Evolutionary conservation across 2,329 filamentous ascomycete genomes (phyloP), one percentile per base, ranked within the genome.

Genomic region (Knufia fluminis): DNA sequence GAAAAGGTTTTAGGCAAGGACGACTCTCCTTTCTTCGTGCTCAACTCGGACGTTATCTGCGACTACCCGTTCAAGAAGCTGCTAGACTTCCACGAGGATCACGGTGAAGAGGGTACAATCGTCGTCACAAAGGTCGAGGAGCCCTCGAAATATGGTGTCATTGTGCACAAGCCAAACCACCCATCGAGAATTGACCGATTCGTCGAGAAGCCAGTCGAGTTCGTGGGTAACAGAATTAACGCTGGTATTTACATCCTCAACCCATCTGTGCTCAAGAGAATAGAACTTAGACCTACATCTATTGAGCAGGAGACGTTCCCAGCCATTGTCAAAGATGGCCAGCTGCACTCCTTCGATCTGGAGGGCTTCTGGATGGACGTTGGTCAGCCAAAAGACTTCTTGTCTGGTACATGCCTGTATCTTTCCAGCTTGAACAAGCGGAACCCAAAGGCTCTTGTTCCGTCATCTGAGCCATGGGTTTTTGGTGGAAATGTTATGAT

Each of bases 291-390:
- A 54, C 92, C 92, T 36, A 97, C 91, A 45, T 95, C 89, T 4
- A 98, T 97, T 66, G 91, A 98, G 73, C 91, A 97, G 74, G 92
- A 97, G 75, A 96, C 89, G 28, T 98, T 98, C 85, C 91, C 91
- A 41, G 82, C 87, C 60, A 92, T 97, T 68, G 86, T 86, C 71
- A 82, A 78, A 62, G 91, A 96, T 62, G 88, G 88, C 57, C 80
- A 91, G 70, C 75, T 97, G 55, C 91, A 97, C 77, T 95, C 88
- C 1, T 96, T 94, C 66, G 91, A 97, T 66, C 80, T 97, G 24
- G 89, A 96, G 59, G 89, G 91, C 60, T 97, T 94, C 80, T 97
- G 91, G 91, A 97, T 97, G 91, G 91, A 97, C 61, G 88, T 98
- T 57, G 91, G 91, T 62, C 91, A 98, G 72, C 91, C 91, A 61